These are phyloP conservation scores for Melastoma malabathricum DNA, from an alignment of 345 rosid species.

Conservation along the genomic window DNA sequence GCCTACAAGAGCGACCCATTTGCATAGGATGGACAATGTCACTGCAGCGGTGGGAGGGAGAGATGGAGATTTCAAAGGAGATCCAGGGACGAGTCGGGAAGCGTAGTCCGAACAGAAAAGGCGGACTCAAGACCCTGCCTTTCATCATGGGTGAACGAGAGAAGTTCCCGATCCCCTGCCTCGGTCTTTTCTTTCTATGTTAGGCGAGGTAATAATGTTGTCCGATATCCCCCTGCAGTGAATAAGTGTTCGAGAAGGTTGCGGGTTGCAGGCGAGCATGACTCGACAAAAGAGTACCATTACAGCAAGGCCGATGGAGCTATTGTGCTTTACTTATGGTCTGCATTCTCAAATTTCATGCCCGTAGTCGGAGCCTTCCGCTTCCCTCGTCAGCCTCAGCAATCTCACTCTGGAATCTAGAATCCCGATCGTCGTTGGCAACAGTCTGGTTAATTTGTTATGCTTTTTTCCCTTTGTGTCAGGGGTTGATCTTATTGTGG, in stretches of 20 bases:
- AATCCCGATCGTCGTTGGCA: too few species aligned
- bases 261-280: slow-evolving; percentile 30
- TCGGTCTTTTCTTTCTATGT: too few species aligned
- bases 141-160: slow-evolving; percentile 26
- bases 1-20: too few species aligned
- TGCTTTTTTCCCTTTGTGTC: too few species aligned
- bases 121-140: slow-evolving; percentile 40
- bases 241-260: slow-evolving; percentile 45
- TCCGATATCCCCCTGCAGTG: slow-evolving; percentile 14
- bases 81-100: slow-evolving; percentile 4
- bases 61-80: slow-evolving; percentile 13
- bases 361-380: slow-evolving; percentile 35
- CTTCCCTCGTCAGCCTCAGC: slow-evolving; percentile 20
- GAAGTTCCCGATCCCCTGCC: too few species aligned
- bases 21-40: too few species aligned
- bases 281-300: slow-evolving; percentile 22
- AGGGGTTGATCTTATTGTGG: slow-evolving; percentile 19
- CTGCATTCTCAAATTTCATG: slow-evolving; percentile 21
- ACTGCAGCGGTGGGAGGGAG: not conserved
- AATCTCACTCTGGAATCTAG: too few species aligned
- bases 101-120: slow-evolving; percentile 13
- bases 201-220: too few species aligned
- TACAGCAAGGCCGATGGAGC: slow-evolving; percentile 18
- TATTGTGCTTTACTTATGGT: slow-evolving; percentile 29
- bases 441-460: not conserved